Evolutionary conservation across 768 basidiomycete genomes (phyloP), one percentile per base, ranked within the genome.

Genomic region (Hygrophorus pudorinus): DNA sequence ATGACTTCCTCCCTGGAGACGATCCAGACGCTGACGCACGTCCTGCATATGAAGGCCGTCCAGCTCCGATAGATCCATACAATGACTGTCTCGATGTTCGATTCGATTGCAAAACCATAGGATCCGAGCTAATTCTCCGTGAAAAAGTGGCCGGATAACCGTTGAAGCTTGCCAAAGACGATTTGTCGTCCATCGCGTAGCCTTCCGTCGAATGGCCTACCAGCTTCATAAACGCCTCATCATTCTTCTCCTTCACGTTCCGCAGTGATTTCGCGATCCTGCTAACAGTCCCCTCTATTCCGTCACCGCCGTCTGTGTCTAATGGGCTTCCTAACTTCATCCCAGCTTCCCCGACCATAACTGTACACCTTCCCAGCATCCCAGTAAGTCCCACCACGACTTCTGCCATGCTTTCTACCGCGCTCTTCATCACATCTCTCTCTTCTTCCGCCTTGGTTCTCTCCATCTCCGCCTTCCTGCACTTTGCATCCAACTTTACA

Each of bases 301-400:
- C 48, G 16, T 52, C 38, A 18, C 48, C 55, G 1, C 65, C 64
- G 50, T 69, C 66, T 14, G 51, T 56, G 28, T 65, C 62, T 12
- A 52, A 53, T 36, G 60, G 48, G 13, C 48, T 55, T 11, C 53
- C 44, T 58, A 78, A 33, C 46, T 62, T 48, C 48, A 62, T 59
- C 57, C 75, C 59, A 45, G 70, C 64, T 46, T 88, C 82, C 10
- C 72, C 76, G 21, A 89, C 67, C 59, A 81, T 72, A 37, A 81
- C 75, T 3, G 81, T 87, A 55, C 82, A 85, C 50, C 85, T 69
- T 30, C 85, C 85, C 16, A 92, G 68, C 72, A 90, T 79, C 11
- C 87, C 85, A 21, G 89, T 64, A n/a, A 91, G 70, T 49, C 69
- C 70, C 20, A 88, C 76, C 47, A 86, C 65, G 29, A 81, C 66